Base-by-base conservation (phyloP, 176 grass and related monocot species). In the Ensete glaucum region DNA sequence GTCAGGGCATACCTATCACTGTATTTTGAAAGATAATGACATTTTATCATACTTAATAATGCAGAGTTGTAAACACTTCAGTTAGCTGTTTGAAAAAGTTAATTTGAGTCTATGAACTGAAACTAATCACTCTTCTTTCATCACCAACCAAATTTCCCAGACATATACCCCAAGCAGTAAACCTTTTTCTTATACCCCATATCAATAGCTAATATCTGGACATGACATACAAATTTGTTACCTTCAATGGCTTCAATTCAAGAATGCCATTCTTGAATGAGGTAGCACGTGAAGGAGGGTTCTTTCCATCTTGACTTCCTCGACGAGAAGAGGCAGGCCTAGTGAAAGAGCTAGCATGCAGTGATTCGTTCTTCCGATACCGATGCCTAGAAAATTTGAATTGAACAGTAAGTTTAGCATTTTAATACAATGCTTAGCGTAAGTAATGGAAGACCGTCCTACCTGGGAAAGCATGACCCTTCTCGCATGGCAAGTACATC, bases 401-500 rank as follows among this genome's bases (percentile, higher is more conserved):
- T 53, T 19, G 9, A 14, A 56, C 21, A 74, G 26, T 54, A 55
- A 70, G 9, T 70, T 15, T 21, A 27, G 51, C 64, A 43, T 55
- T 58, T n/a, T 53, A 52, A 9, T 70, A 16, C 52, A 60, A 62
- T 50, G 3, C 14, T 81, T 73, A 17, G 59, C 52, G 55, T 58
- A 76, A 62, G 25, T 0, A 55, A 56, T 43, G 23, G 58, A 57
- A 63, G 67, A 72, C 13, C 54, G n/a, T 77, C 73, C 76, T 71
- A 93, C 88, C 80, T 94, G 49, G 95, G 95, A 87, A 94, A 99
- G 81, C 95, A 91, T 83, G 95, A 94, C 65, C 95, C 95, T 64
- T 88, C 82, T 68, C 88, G 90, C 95, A 99, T 91, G 81, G 89
- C 90, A 74, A 99, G 90, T 65, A 94, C 82, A 16, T 99, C 95